Evolutionary conservation across 768 basidiomycete species (phyloP), one percentile per base, ranked within the genome.

Genomic region (Mycena metata): DNA sequence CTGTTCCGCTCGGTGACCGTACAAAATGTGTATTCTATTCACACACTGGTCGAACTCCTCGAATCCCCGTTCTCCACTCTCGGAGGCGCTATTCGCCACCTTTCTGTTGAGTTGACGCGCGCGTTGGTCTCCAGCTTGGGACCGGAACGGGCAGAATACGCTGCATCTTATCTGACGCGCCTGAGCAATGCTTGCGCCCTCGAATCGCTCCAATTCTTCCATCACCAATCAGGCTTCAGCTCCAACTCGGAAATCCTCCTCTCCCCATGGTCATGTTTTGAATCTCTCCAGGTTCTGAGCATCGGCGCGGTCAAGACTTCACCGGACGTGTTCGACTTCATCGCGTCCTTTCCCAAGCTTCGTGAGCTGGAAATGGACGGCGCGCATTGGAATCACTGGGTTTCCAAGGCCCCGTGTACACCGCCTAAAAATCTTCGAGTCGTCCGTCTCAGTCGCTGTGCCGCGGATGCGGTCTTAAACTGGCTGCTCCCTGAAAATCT

Each of bases 261-360:
- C 16, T 33, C 36, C 2, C 60, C 49, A 8, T 50, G 47, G 49
- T 61, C 49, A 15, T 61, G 47, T 11, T 60, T 60, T 30, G 17
- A 42, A 39, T 42, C 36, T 13, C 26, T 61, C 33, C 26, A 23
- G 36, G 9, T 33, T 21, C 9, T 60, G 41, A 42, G 35, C 23
- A 51, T 61, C 49, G 17, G 24, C 41, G 21, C 46, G 12, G 49
- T 61, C 16, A 1, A 4, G 8, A n/a, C 49, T 23, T 51, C 60
- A 16, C 36, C 39, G 8, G 11, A 61, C 39, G 16, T 61, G 23
- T 9, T 42, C 23, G 49, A 17, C 12, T 51, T 61, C 49, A 41
- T 51, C n/a, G 46, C 59, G 8, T 60, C 59, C 46, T 49, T 60
- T 60, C 59, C 59, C 12, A 11, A 36, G 3, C 59, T 60, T 60